These are phyloP conservation scores for Paracoccidioides lutzii DNA, from an alignment of 2,329 filamentous ascomycete genomes.

Conservation along the genomic window DNA sequence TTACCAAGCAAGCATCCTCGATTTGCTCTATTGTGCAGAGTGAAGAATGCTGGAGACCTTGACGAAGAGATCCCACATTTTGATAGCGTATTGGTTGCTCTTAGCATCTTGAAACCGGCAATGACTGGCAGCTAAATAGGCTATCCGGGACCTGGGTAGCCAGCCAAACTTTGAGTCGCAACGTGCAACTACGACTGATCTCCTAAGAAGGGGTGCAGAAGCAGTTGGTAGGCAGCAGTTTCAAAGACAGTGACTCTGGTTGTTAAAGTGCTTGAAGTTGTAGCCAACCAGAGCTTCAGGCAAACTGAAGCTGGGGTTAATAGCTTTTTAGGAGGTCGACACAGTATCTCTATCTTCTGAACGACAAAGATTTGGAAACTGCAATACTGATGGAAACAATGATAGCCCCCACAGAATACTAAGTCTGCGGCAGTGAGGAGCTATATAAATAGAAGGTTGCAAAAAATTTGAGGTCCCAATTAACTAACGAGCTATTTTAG, in stretches of 20 bases:
- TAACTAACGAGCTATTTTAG: no score
- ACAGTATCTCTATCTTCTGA: neutral
- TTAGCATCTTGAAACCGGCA: constrained; percentile 5
- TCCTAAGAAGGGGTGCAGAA: neutral
- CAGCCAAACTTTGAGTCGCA: neutral
- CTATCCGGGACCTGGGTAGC: neutral
- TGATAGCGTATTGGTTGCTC: constrained; percentile 3
- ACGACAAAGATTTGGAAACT: no score
- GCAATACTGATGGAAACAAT: no score
- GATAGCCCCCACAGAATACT: no score
- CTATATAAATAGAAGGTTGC: no score
- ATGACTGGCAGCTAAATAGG: neutral
- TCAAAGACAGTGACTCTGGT: neutral
- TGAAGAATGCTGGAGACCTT: neutral
- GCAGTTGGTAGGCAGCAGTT: neutral
- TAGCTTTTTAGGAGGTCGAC: no score
- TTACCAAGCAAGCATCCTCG: neutral
- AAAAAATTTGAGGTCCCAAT: no score
- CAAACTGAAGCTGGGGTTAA: no score
- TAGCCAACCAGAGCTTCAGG: neutral
- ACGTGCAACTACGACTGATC: neutral
- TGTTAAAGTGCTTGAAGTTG: neutral
- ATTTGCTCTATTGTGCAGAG: neutral
- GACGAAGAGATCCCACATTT: neutral
- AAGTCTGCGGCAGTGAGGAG: no score